Conservation (phyloP, 148 eudicot species). For the Amaranthus cruentus region DNA sequence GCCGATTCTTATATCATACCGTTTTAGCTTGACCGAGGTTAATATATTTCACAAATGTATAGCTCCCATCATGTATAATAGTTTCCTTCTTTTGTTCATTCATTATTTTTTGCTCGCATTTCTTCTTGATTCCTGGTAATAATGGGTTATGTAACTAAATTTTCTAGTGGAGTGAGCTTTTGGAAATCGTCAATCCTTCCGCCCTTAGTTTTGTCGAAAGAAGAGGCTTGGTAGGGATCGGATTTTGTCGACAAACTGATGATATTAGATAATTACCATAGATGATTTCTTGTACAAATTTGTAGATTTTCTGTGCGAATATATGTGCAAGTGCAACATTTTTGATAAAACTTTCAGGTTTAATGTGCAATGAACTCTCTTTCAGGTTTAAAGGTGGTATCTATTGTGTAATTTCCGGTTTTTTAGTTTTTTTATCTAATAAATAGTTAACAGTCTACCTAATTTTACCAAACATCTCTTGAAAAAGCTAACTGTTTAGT, state of each 20-base stretch:
- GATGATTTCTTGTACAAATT: slow-evolving; percentile 15
- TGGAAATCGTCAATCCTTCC: not conserved
- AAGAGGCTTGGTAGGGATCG: not conserved
- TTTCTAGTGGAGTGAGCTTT: slow-evolving; percentile 1
- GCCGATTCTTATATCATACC: not conserved
- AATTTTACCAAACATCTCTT: too few relatives aligned
- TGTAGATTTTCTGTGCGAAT: not conserved
- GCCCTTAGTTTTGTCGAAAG: not conserved
- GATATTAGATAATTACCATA: slow-evolving; percentile 1
- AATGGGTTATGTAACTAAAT: slow-evolving; percentile 10
- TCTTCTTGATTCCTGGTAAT: not conserved
- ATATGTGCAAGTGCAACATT: not conserved
- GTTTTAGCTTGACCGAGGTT: slow-evolving; percentile 10
- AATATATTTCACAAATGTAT: slow-evolving; percentile 1
- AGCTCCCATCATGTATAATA: slow-evolving; percentile 7
- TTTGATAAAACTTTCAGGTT: too few relatives aligned
- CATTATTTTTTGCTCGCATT: not conserved
- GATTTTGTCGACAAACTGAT: not conserved
- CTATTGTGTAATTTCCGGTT: too few relatives aligned
- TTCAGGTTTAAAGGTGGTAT: too few relatives aligned
- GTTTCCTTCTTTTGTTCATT: not conserved
- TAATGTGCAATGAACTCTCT: too few relatives aligned
- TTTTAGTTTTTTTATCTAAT: too few relatives aligned
- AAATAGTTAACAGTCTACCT: too few relatives aligned
- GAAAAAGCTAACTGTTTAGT: too few relatives aligned